phyloP scores from a whole-genome alignment of 2,329 filamentous ascomycete genomes.

The Nannizziopsis arthrosporioides region DNA sequence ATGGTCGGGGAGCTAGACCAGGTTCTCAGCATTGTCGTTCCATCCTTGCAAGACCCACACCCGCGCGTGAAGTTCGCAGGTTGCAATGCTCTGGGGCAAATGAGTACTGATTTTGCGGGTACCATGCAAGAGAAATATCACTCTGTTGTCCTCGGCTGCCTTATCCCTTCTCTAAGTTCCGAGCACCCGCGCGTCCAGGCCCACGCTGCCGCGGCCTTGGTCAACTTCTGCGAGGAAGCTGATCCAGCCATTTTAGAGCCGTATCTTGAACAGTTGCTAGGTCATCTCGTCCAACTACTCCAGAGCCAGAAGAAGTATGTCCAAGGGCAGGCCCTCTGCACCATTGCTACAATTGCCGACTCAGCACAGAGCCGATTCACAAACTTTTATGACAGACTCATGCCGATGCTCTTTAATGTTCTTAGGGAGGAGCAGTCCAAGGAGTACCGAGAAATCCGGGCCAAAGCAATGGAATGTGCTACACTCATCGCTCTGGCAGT shows the following conservation, averaged over 20 bases:
- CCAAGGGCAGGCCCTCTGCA: slow-evolving; percentile 93
- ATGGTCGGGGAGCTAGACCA: slow-evolving; percentile 94
- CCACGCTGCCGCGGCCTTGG: slow-evolving; percentile 90
- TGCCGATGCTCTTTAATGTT: slow-evolving; percentile 87
- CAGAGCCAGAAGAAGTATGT: slow-evolving; percentile 91
- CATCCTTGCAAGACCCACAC: slow-evolving; percentile 77
- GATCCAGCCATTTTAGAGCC: slow-evolving; percentile 86
- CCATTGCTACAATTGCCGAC: slow-evolving; percentile 97
- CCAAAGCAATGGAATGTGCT: slow-evolving; percentile 98
- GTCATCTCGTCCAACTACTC: slow-evolving; percentile 73
- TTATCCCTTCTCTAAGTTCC: slow-evolving; percentile 83
- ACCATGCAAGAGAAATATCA: slow-evolving; percentile 98
- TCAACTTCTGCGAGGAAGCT: slow-evolving; percentile 98
- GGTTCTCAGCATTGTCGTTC: slow-evolving; percentile 87
- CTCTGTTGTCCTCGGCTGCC: slow-evolving; percentile 70
- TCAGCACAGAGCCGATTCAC: slow-evolving; percentile 89
- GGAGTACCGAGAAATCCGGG: slow-evolving; percentile 78
- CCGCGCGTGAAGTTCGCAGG: slow-evolving; percentile 93
- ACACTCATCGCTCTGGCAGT: slow-evolving; percentile 92
- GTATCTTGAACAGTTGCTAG: slow-evolving; percentile 79
- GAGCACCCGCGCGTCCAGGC: slow-evolving; percentile 89
- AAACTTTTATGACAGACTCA: slow-evolving; percentile 89
- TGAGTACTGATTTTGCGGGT: slow-evolving; percentile 98
- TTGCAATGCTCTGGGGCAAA: slow-evolving; percentile 96
- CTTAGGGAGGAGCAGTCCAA: slow-evolving; percentile 83